Conservation (phyloP, 345 rosid species). For the Camelina neglecta region DNA sequence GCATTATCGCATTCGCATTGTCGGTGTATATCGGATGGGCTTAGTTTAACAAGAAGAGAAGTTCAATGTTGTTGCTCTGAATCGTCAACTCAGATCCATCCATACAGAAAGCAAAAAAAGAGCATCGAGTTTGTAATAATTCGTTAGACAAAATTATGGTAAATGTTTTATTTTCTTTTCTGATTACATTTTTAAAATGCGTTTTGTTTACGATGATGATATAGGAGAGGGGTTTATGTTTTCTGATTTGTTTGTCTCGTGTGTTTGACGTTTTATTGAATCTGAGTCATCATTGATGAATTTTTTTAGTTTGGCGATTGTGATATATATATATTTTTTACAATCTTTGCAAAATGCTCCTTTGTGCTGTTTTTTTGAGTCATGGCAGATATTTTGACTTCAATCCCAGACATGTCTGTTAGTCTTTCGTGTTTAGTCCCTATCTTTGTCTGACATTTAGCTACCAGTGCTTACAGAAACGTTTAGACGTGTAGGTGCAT, state of each 20-base stretch:
- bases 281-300: constrained; percentile 12
- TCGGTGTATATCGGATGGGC: constrained; percentile 28
- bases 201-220: not conserved
- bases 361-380: constrained; percentile 1
- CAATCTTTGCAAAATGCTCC: constrained; percentile 22
- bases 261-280: constrained; percentile 17
- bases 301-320: constrained; percentile 16
- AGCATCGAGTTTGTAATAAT: constrained; percentile 27
- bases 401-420: constrained; percentile 8
- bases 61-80: constrained; percentile 41
- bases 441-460: constrained; percentile 31
- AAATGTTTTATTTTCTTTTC: constrained; percentile 10
- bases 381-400: constrained; percentile 34
- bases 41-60: constrained; percentile 22
- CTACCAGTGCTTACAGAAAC: not conserved
- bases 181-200: constrained; percentile 7
- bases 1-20: constrained; percentile 31
- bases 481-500: not conserved
- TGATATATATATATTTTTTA: not conserved
- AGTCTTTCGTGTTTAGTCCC: constrained; percentile 15
- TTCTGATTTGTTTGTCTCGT: not conserved
- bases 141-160: constrained; percentile 40
- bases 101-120: not conserved
- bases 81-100: constrained; percentile 30
- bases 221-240: constrained; percentile 10